Base-by-base conservation (phyloP, 2,329 filamentous ascomycete species). In the Epichloe sylvatica region DNA sequence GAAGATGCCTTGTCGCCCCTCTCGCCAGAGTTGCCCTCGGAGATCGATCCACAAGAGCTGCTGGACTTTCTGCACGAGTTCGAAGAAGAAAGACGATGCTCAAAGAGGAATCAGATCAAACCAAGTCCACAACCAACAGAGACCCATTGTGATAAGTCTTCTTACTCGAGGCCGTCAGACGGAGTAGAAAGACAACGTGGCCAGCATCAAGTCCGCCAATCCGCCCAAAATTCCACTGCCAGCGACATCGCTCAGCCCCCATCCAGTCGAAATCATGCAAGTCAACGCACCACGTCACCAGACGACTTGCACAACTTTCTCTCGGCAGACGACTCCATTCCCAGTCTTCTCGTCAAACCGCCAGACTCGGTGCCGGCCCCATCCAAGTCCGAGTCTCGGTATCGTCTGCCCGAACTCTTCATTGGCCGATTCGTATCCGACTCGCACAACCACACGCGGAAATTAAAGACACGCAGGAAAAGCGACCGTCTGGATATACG, bases 401-500 rank as follows among this genome's bases (percentile, higher is more conserved):
- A 50, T 13, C 49, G 49, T 34, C 51, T 45, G 9, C 51, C 51
- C 23, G 45, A 46, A 21, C 49, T 25, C 25, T 67, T 67, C 49
- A 50, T 62, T 43, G 65, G 64, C 42, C 58, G 60, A 39, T 49
- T 66, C 40, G 56, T 57, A 5, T 50, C 53, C 46, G 37, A 37
- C 36, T 50, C 34, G 47, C 30, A 21, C 4, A 42, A 37, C 42
- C 45, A 52, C 39, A 51, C 54, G 40, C 52, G 46, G 40, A 52
- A 43, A 19, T 57, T 50, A 44, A 52, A 45, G 37, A 35, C 23
- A 33, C 40, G 46, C 37, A 56, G 58, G 51, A 54, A 56, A n/a
- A 50, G 51, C n/a, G 54, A 53, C 33, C 57, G 64, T 45, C 64
- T 62, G 17, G 60, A 66, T 48, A 62, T 67, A 49, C 59, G 64